A percentile compares a stretch with the other conserved stretches of the same genome.
phyloP scores from a whole-genome alignment of 331 rosid genomes.

The Arachis monticola region DNA sequence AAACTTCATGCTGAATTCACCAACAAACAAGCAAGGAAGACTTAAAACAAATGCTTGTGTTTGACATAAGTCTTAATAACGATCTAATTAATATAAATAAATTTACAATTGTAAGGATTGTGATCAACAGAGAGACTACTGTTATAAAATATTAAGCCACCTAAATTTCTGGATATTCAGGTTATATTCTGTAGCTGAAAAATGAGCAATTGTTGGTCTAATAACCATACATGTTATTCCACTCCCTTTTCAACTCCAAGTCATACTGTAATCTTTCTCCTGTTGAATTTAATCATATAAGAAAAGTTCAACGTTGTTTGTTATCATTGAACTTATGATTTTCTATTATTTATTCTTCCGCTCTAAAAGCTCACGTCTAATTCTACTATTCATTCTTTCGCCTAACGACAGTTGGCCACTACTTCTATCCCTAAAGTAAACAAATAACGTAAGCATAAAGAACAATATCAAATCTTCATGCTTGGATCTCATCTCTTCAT shows the following conservation, averaged over 20 bases:
- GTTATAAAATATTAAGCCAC: slow-evolving; percentile 23
- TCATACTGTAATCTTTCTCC: slow-evolving; percentile 2
- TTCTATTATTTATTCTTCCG: too few species aligned
- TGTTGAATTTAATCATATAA: not conserved
- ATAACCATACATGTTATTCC: not conserved
- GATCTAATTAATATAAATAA: not conserved
- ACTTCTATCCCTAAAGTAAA: too few species aligned
- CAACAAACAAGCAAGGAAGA: slow-evolving; percentile 23
- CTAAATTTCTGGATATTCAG: not conserved
- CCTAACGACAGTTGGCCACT: too few species aligned
- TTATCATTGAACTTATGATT: too few species aligned
- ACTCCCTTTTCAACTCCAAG: slow-evolving; percentile 7
- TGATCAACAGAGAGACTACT: not conserved
- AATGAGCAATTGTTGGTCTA: slow-evolving; percentile 5
- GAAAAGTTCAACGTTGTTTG: slow-evolving; percentile 1
- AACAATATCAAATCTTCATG: too few species aligned
- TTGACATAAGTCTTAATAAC: slow-evolving; percentile 13
- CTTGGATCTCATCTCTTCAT: too few species aligned
- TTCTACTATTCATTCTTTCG: too few species aligned
- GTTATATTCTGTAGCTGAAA: slow-evolving; percentile 20
- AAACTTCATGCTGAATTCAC: slow-evolving; percentile 15
- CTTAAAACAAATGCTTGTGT: not conserved
- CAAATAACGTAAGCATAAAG: too few species aligned
- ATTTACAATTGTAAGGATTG: not conserved
- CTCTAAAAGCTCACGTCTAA: too few species aligned